Base-by-base conservation (phyloP, 108 stramenopile genomes). In the Skeletonema potamos region DNA sequence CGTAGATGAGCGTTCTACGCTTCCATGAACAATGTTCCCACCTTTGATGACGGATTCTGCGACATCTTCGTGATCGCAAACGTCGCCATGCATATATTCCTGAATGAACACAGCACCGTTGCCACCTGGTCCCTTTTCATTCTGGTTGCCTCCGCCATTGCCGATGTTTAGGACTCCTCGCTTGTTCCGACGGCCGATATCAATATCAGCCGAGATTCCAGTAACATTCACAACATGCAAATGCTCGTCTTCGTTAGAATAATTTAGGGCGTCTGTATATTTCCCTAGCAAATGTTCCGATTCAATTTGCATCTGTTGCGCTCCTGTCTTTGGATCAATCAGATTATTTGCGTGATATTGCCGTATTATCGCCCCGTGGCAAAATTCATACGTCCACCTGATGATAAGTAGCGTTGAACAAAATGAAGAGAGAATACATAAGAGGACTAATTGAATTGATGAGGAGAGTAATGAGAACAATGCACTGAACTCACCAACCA, bases 311-410 rank as follows among this genome's bases (percentile, higher is more conserved):
- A 64, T 41, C 26, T 12, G 48, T 27, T 46, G 5, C 0, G 51
- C 28, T 8, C 89, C 86, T 24, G 85, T 81, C 2, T 66, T 62
- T 0, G 64, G 55, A 64, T 89, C 86, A 41, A 88, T 62, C 11
- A 85, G 27, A 12, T 76, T 74, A 33, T 32, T 44, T 39, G 81
- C 85, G 60, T 96, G 95, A 72, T 76, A 94, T 57, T 96, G 92
- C 18, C 87, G 77, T 8, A 91, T 76, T 27, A 82, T 54, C 3
- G 56, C 54, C 26, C 67, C 68, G 46, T 91, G 89, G 64, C 95
- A 96, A 55, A 88, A 82, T 68, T 94, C 89, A 51, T 88, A 92
- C 12, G 82, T 78, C 89, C 90, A 93, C 85, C 85, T 80, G 39
- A 24, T 80, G 39, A 24, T 41, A 41, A 41, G 15, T 15, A n/a